phyloP scores from a whole-genome alignment of 768 basidiomycete species.

The Lactarius sp. region DNA sequence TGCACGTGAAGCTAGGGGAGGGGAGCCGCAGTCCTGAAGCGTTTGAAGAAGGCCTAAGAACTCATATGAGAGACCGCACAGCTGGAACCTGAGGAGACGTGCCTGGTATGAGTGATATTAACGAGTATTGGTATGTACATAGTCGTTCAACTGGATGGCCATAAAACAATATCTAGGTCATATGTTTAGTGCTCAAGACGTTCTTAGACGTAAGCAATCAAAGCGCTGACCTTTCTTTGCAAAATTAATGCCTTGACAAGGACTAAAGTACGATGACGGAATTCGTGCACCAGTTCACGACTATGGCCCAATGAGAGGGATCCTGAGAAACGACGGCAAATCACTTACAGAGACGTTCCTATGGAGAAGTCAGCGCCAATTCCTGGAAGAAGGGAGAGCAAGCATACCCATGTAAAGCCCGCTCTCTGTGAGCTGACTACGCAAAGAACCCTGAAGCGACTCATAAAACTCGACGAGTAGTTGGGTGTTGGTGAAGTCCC shows the following conservation, averaged over 20 bases:
- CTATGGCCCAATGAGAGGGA: conserved; percentile 36
- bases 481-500: conserved; percentile 81
- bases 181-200: conserved; percentile 2
- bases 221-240: conserved; percentile 70
- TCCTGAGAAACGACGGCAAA: conserved; percentile 23
- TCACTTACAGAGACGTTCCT: conserved; percentile 64
- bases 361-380: conserved; percentile 19
- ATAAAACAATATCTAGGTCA: conserved; percentile 83
- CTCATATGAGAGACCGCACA: background rate
- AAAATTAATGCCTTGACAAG: conserved; percentile 93
- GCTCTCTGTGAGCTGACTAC: conserved; percentile 83
- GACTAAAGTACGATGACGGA: conserved; percentile 87
- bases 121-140: conserved; percentile 96
- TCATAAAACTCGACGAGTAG: conserved; percentile 86
- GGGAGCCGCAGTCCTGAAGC: conserved; percentile 88
- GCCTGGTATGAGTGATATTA: conserved; percentile 93
- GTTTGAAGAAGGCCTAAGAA: conserved; percentile 74
- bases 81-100: conserved; percentile 24
- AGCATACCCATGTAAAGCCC: conserved; percentile 89
- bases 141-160: conserved; percentile 94
- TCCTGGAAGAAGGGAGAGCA: background rate
- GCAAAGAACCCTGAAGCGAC: conserved; percentile 70
- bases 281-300: conserved; percentile 88
- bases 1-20: conserved; percentile 61
- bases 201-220: background rate